These are phyloP conservation scores for Croton laevigatus DNA, from an alignment of 441 rosid genomes.

Conservation along the genomic window DNA sequence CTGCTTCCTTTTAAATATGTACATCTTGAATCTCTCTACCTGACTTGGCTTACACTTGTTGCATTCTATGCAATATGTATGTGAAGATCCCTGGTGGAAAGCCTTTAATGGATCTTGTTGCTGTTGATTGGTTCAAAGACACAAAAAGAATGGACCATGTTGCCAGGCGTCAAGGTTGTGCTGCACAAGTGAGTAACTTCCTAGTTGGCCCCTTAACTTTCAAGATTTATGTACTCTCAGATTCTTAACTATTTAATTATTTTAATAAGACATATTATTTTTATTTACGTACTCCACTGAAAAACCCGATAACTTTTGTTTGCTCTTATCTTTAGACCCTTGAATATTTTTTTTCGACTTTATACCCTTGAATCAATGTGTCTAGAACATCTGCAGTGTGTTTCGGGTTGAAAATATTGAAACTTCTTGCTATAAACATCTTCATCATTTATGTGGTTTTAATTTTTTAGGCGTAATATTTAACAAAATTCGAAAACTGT, in stretches of 20 bases:
- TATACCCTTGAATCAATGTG: not conserved
- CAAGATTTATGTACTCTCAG: not conserved
- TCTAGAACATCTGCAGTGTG: not conserved
- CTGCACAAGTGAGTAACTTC: slow-evolving; percentile 65
- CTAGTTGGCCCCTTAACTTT: not conserved
- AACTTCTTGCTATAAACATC: not conserved
- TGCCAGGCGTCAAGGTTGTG: slow-evolving; percentile 90
- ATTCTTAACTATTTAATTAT: not conserved
- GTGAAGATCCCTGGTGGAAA: slow-evolving; percentile 92
- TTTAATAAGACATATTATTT: not conserved
- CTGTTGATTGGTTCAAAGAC: slow-evolving; percentile 99
- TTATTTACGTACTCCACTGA: not conserved
- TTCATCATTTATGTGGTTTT: not conserved
- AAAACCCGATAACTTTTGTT: no score
- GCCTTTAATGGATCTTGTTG: slow-evolving; percentile 96
- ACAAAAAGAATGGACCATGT: slow-evolving; percentile 97
- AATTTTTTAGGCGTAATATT: not conserved
- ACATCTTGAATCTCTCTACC: slow-evolving; percentile 8
- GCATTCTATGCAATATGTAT: slow-evolving; percentile 20
- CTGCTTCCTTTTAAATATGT: slow-evolving; percentile 10
- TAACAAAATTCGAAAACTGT: not conserved
- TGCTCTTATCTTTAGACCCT: not conserved
- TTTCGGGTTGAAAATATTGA: not conserved
- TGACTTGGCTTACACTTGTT: slow-evolving; percentile 22
- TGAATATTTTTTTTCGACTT: no score